A percentile compares a stretch with the other conserved stretches of the same genome.
These are phyloP conservation scores for Tricholoma bakamatsutake DNA, from an alignment of 768 basidiomycete genomes.

Conservation along the genomic window DNA sequence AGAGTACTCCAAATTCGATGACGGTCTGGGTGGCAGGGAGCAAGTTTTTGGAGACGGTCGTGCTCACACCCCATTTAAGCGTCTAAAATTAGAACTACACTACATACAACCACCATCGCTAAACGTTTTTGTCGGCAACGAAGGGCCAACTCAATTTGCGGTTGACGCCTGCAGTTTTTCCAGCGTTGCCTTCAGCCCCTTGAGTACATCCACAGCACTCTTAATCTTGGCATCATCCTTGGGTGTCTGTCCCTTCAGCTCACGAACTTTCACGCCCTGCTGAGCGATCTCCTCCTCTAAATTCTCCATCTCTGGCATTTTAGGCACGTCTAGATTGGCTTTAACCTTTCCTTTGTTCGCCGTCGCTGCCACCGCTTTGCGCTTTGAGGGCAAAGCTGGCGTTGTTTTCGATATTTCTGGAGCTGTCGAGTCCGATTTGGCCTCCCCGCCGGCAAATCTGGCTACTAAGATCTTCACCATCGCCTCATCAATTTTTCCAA, in stretches of 20 bases:
- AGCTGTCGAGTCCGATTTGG: slow-evolving; percentile 28
- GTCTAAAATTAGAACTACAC: neutral
- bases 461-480: slow-evolving; percentile 78
- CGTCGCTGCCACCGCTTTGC: slow-evolving; percentile 45
- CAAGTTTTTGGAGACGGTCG: neutral
- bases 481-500: slow-evolving; percentile 90
- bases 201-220: slow-evolving; percentile 56
- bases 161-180: slow-evolving; percentile 37
- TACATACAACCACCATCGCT: neutral
- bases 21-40: neutral
- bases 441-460: slow-evolving; percentile 69
- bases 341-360: slow-evolving; percentile 40
- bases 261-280: slow-evolving; percentile 71
- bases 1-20: neutral
- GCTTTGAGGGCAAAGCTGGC: slow-evolving; percentile 43
- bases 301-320: slow-evolving; percentile 65
- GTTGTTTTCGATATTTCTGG: slow-evolving; percentile 35
- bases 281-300: slow-evolving; percentile 70
- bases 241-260: slow-evolving; percentile 58
- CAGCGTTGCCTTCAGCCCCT: slow-evolving; percentile 59
- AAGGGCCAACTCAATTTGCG: neutral
- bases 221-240: slow-evolving; percentile 60
- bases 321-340: slow-evolving; percentile 43
- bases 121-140: neutral
- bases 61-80: neutral